Conservation (phyloP, 345 rosid species). For the Linum usitatissimum region DNA sequence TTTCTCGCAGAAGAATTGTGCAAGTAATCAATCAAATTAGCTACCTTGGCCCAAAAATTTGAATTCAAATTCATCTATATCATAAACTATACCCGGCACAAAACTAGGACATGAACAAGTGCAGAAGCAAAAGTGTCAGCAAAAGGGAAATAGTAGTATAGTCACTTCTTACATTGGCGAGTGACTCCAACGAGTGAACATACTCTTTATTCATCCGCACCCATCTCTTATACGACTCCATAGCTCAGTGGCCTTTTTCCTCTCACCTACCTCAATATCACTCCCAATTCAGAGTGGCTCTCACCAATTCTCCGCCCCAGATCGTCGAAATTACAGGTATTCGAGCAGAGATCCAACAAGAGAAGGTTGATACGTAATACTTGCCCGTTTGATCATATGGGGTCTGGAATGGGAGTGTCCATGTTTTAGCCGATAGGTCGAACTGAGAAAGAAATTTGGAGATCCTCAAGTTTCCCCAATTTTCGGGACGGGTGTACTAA, state of each 20-base stretch:
- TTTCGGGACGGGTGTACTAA: too few species aligned
- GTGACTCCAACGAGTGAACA: conserved; percentile 81
- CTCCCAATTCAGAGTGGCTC: not conserved
- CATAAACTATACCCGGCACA: not conserved
- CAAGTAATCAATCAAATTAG: too few species aligned
- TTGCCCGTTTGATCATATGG: not conserved
- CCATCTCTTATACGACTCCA: conserved; percentile 92
- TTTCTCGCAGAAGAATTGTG: too few species aligned
- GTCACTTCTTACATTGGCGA: conserved; percentile 61
- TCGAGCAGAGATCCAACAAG: conserved; percentile 10
- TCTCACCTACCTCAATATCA: not conserved
- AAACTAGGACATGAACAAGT: not conserved
- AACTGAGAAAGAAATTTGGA: not conserved
- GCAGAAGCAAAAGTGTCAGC: not conserved
- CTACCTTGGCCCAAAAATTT: too few species aligned
- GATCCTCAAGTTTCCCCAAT: too few species aligned
- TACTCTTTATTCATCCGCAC: conserved; percentile 74
- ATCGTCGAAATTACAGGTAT: not conserved
- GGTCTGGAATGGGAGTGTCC: not conserved
- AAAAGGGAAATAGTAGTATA: not conserved
- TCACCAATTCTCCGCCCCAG: not conserved
- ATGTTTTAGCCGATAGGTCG: not conserved
- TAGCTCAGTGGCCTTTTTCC: conserved; percentile 12
- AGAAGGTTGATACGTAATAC: not conserved
- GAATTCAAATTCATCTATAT: too few species aligned